A percentile compares a stretch with the other conserved stretches of the same genome.
Conservation (phyloP, 2,329 filamentous ascomycete genomes). For the Pseudogymnoascus sp. region DNA sequence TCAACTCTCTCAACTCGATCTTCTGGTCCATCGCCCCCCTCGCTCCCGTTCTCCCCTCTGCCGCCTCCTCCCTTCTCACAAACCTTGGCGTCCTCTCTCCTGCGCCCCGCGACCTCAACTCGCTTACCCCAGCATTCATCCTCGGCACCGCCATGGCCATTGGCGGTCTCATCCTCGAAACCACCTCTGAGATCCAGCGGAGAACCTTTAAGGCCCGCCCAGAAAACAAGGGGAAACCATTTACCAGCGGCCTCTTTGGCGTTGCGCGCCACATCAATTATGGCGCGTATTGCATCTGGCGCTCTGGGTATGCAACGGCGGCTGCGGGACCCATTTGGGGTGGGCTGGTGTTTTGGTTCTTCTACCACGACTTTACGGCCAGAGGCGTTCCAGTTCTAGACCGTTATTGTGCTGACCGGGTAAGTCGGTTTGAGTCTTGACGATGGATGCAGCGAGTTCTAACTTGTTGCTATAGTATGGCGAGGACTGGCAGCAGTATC, state of each 20-base stretch:
- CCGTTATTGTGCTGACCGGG: conserved; percentile 39
- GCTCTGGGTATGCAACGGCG: conserved; percentile 40
- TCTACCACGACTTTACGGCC: conserved; percentile 38
- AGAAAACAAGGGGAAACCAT: conserved; percentile 45
- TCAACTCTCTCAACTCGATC: conserved; percentile 49
- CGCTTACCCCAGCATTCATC: conserved; percentile 29
- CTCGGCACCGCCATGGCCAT: conserved; percentile 43
- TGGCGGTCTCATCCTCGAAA: conserved; percentile 46
- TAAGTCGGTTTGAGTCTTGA: conserved; percentile 20
- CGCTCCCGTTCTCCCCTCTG: conserved; percentile 38
- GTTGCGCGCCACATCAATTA: conserved; percentile 48
- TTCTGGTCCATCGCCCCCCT: neutral
- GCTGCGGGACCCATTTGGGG: conserved; percentile 40
- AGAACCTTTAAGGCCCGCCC: conserved; percentile 43
- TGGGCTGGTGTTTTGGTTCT: conserved; percentile 33
- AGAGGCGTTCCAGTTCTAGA: conserved; percentile 41
- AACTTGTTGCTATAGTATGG: conserved; percentile 28
- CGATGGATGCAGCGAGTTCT: neutral
- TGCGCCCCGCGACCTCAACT: neutral
- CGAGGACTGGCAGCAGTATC: conserved; percentile 31
- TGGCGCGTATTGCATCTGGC: conserved; percentile 44
- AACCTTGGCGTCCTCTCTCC: neutral
- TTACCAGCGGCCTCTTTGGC: conserved; percentile 41
- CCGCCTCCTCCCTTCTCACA: conserved; percentile 23
- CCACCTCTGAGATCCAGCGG: conserved; percentile 50